Evolutionary conservation across 2,329 filamentous ascomycete genomes (phyloP), one percentile per base, ranked within the genome.

Genomic region (Fusarium sarcochroum): DNA sequence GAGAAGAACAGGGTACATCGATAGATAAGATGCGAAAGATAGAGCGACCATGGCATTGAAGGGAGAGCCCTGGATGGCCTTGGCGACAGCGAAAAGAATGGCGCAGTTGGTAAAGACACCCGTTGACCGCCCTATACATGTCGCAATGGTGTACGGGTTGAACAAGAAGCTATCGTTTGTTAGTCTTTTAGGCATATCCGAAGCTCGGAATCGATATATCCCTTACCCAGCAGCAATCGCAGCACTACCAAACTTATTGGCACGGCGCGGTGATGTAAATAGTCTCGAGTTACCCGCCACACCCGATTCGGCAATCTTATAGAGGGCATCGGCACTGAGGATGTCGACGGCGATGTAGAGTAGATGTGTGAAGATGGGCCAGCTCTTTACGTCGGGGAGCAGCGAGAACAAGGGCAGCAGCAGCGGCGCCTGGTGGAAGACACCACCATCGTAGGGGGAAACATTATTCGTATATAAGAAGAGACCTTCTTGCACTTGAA

Each of bases 391-490:
- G 76, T 90, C 87, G 11, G 96, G 95, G 44, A 99, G 87, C 44
- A 98, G 86, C 35, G 93, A 93, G 84, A 98, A 98, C 70, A 98
- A 86, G 45, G 95, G 93, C 61, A 99, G 89, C 40, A 99, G 87
- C 58, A 99, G 85, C 47, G 96, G 96, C 41, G 94, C 93, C 85
- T 97, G 86, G 80, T 89, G 86, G 78, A 87, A 90, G 76, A 90
- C 93, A 74, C 96, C 96, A 69, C 96, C 96, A 79, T 99, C 94
- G 82, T 98, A 99, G 2, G 96, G 96, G 63, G 94, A 98, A 58
- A 98, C 93, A 82, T 97, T 97, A 79, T 97, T 93, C 69, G 93
- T 94, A 80, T 98, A 98, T 21, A 99, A 89, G 76, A 97, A 99
- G 59, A 99, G 84, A 20, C 96, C 96, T 82, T 99, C 96, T 85